phyloP scores from a whole-genome alignment of 495 filamentous ascomycete genomes.

The Neurospora terricola region DNA sequence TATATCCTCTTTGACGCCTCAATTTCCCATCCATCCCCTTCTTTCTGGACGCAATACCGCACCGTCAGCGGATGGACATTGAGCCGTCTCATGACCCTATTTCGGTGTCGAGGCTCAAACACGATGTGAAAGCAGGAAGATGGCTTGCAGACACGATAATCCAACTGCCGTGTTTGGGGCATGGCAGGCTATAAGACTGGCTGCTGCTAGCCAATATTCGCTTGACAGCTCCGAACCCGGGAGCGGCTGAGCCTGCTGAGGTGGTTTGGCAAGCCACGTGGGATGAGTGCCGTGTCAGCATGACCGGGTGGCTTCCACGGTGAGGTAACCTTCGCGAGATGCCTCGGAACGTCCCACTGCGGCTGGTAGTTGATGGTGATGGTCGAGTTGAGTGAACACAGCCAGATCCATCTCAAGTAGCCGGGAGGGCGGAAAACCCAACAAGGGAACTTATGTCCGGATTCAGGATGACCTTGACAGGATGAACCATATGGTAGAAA shows the following conservation, averaged over 20 bases:
- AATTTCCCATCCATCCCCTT: background rate
- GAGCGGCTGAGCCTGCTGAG: background rate
- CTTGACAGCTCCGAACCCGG: background rate
- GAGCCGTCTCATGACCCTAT: background rate
- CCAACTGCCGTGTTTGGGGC: background rate
- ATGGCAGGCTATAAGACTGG: background rate
- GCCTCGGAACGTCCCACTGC: background rate
- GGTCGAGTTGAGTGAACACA: too few species aligned
- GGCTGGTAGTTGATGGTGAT: too few species aligned
- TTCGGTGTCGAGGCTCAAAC: background rate
- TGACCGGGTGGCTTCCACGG: background rate
- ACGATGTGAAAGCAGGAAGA: background rate
- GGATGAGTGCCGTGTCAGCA: background rate
- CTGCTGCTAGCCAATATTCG: background rate
- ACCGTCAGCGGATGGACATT: background rate
- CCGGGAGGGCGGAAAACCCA: too few species aligned
- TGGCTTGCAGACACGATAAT: background rate
- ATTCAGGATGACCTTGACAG: too few species aligned
- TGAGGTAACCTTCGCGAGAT: background rate
- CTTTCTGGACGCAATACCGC: background rate
- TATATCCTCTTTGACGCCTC: background rate
- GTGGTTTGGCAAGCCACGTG: background rate
- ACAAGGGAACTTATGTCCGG: too few species aligned
- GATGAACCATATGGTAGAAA: too few species aligned
- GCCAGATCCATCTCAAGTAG: too few species aligned